These are phyloP conservation scores for Omphalotus guepiniiformis DNA, from an alignment of 768 basidiomycete genomes.

Conservation along the genomic window DNA sequence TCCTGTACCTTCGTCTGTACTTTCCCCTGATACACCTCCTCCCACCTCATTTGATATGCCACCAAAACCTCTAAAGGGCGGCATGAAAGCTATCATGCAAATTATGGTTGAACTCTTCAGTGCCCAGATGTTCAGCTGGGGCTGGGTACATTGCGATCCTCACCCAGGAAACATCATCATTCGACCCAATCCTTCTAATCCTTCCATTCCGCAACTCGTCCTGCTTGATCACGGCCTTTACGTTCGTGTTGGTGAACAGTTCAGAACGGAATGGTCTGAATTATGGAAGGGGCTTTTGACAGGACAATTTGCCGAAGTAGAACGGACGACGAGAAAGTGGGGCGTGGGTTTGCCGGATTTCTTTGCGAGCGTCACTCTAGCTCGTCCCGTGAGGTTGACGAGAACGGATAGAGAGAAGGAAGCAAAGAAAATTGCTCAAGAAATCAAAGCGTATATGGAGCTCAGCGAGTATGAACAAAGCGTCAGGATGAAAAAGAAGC, in stretches of 20 bases:
- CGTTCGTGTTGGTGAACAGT: constrained; percentile 49
- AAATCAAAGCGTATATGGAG: constrained; percentile 25
- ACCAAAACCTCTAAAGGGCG: constrained; percentile 49
- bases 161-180: constrained; percentile 79
- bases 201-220: constrained; percentile 57
- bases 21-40: not conserved
- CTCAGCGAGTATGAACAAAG: constrained; percentile 68
- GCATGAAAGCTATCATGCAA: constrained; percentile 67
- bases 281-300: constrained; percentile 69
- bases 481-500: constrained; percentile 59
- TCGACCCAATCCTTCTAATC: constrained; percentile 49
- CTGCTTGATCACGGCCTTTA: constrained; percentile 93
- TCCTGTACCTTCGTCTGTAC: constrained; percentile 8
- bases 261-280: constrained; percentile 71
- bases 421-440: constrained; percentile 3
- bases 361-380: constrained; percentile 68
- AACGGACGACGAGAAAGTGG: constrained; percentile 44
- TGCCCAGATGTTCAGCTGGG: constrained; percentile 90
- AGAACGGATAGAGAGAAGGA: constrained; percentile 23
- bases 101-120: constrained; percentile 85
- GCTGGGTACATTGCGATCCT: constrained; percentile 80
- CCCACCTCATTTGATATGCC: constrained; percentile 24
- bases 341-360: constrained; percentile 60
- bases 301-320: constrained; percentile 50
- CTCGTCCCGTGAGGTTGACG: constrained; percentile 54